Percentiles rank a stretch among this genome's conserved stretches.
Evolutionary conservation across 73 alveolate genomes (phyloP).

Genomic region (Paramecium sonneborni): DNA sequence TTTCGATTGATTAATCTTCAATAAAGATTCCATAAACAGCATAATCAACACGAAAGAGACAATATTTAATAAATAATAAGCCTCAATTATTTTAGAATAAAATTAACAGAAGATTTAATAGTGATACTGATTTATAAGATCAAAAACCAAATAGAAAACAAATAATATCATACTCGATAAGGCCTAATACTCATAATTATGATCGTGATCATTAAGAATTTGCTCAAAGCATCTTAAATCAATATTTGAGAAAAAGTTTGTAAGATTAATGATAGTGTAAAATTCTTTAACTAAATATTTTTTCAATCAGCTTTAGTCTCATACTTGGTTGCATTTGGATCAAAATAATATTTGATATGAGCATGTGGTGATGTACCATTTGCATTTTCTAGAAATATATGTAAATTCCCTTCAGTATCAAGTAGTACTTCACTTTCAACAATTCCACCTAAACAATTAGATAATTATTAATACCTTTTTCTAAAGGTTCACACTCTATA

Average conservation of each 20-base stretch:
- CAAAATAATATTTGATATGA: conserved; percentile 72
- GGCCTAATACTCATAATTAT: neutral
- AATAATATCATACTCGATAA: neutral
- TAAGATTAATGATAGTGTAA: neutral
- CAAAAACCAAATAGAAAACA: neutral
- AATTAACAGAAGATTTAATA: neutral
- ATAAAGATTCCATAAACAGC: neutral
- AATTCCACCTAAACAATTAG: conserved; percentile 79
- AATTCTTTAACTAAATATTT: neutral
- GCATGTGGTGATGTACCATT: conserved; percentile 94
- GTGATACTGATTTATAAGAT: neutral
- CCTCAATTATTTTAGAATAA: neutral
- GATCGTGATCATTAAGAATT: conserved; percentile 12
- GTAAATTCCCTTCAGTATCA: conserved; percentile 92
- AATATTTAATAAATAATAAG: neutral
- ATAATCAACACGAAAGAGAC: neutral
- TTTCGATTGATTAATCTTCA: neutral
- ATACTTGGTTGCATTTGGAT: conserved; percentile 63
- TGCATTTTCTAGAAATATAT: conserved; percentile 91
- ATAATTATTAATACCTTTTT: conserved; percentile 33
- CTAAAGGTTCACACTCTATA: conserved; percentile 75
- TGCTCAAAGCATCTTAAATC: neutral
- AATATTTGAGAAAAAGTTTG: neutral
- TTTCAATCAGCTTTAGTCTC: conserved; percentile 61
- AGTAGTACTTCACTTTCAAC: conserved; percentile 88